Evolutionary conservation across 257 asterid genomes (phyloP).

Genomic region (Linderniella brevidens): DNA sequence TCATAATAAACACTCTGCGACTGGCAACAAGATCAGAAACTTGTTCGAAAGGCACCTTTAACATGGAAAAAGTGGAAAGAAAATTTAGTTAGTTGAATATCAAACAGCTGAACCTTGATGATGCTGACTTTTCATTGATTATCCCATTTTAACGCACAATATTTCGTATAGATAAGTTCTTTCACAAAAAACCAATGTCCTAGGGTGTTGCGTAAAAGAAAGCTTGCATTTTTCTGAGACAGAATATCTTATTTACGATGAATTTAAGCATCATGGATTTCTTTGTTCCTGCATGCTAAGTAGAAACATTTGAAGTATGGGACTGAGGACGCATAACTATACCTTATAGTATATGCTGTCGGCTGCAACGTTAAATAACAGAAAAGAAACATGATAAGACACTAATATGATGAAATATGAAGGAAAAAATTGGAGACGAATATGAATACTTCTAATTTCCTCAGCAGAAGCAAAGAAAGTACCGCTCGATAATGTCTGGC

Average conservation of each 20-base stretch:
- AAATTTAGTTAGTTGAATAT: too few relatives aligned
- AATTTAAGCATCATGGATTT: too few relatives aligned
- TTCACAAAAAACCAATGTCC: too few relatives aligned
- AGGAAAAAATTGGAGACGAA: constrained; percentile 3
- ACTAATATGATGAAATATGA: not conserved
- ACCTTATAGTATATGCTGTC: constrained; percentile 78
- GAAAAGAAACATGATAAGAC: constrained; percentile 7
- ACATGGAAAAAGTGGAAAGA: not conserved
- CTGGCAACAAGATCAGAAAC: constrained; percentile 85
- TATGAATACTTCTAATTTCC: constrained; percentile 2
- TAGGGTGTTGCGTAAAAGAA: too few relatives aligned
- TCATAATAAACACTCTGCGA: constrained; percentile 62
- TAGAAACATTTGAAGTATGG: too few relatives aligned
- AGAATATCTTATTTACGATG: too few relatives aligned
- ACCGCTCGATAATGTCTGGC: constrained; percentile 40
- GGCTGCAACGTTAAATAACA: constrained; percentile 31
- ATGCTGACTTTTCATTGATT: constrained; percentile 1
- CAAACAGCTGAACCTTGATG: not conserved
- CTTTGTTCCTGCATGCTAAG: too few relatives aligned
- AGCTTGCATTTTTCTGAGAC: too few relatives aligned
- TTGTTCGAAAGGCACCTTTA: constrained; percentile 94
- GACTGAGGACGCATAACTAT: constrained; percentile 1
- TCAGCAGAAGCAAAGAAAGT: constrained; percentile 9
- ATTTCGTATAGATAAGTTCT: not conserved
- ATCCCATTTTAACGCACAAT: too few relatives aligned